Evolutionary conservation across 2,329 filamentous ascomycete species (phyloP).

Genomic region (Cadophora sp.): DNA sequence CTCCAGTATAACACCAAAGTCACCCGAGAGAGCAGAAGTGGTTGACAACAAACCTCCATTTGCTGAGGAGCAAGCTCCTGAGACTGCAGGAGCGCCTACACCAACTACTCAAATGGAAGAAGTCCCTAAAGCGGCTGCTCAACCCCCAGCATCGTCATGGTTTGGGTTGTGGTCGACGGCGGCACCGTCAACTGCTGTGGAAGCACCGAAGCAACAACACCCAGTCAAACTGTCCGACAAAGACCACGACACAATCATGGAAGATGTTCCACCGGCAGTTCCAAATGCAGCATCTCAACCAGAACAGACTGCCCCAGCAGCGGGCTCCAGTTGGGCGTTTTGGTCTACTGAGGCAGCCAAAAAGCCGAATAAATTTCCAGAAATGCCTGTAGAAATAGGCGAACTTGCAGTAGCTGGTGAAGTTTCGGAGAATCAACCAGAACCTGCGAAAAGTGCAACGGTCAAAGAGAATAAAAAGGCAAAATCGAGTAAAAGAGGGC

Average conservation of each 20-base stretch:
- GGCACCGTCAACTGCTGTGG: slow-evolving; percentile 33
- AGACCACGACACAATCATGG: slow-evolving; percentile 34
- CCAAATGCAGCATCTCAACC: not conserved
- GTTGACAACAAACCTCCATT: slow-evolving; percentile 12
- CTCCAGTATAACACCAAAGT: slow-evolving; percentile 14
- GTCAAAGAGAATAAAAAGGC: slow-evolving; percentile 34
- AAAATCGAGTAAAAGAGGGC: slow-evolving; percentile 36
- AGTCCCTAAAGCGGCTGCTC: slow-evolving; percentile 10
- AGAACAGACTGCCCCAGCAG: slow-evolving; percentile 41
- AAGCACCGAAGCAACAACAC: slow-evolving; percentile 36
- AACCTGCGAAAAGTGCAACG: slow-evolving; percentile 35
- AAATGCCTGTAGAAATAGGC: slow-evolving; percentile 37
- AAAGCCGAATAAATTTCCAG: slow-evolving; percentile 32
- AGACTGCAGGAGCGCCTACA: not conserved
- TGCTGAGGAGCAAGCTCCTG: slow-evolving; percentile 28
- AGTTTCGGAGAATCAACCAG: slow-evolving; percentile 58
- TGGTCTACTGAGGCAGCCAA: slow-evolving; percentile 63
- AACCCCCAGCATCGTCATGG: slow-evolving; percentile 37
- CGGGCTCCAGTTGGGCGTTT: slow-evolving; percentile 79
- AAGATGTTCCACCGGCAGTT: slow-evolving; percentile 29
- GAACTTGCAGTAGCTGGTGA: slow-evolving; percentile 64
- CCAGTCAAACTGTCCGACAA: slow-evolving; percentile 30
- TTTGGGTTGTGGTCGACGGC: slow-evolving; percentile 42
- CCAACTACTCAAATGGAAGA: slow-evolving; percentile 12
- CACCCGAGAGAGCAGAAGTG: slow-evolving; percentile 10